Evolutionary conservation across 129 eudicot species (phyloP), one percentile per base, ranked within the genome.

Genomic region (Pulicaria dysenterica): DNA sequence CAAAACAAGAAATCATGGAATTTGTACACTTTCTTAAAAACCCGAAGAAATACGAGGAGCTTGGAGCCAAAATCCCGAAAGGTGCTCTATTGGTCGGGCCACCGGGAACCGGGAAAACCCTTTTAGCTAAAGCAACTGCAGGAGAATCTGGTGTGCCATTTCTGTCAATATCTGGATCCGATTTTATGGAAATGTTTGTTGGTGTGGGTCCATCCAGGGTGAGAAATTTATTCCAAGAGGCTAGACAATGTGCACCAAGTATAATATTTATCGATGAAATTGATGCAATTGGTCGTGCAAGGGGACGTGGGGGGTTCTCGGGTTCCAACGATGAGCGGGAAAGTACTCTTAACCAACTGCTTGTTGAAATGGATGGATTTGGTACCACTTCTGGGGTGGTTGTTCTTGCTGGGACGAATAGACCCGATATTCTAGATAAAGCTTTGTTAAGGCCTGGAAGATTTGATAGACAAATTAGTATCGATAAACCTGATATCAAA

Each of bases 161-260:
- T 45, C 85, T 94, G 9, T 87, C 96, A 15, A 87, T 87, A 41
- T 85, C 96, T 34, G 98, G 96, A 69, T 90, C 96, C 0, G 98
- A 94, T 75, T 94, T 94, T 49, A 88, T 90, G 92, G 98, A 94
- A 77, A 87, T 94, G 98, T 94, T 90, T 81, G 96, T 90, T 14
- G 98, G 98, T 42, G 98, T 94, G 69, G 98, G 98, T 12, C 91
- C 98, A 8, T 88, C 96, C n/a, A 87, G 98, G 82, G 98, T 94
- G 13, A 77, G 98, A 79, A 88, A 85, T 79, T 80, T 94, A 56
- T 94, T 94, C 77, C 92, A 87, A 82, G 96, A 90, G 67, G 98
- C 98, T 49, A 87, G 95, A 43, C 92, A 87, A 54, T 85, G 96
- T 69, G 96, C 98, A 15, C 98, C 98, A 14, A 87, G 98, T 60